Evolutionary conservation across 176 grass and related monocot species (phyloP).

Genomic region (Puccinellia tenuiflora): DNA sequence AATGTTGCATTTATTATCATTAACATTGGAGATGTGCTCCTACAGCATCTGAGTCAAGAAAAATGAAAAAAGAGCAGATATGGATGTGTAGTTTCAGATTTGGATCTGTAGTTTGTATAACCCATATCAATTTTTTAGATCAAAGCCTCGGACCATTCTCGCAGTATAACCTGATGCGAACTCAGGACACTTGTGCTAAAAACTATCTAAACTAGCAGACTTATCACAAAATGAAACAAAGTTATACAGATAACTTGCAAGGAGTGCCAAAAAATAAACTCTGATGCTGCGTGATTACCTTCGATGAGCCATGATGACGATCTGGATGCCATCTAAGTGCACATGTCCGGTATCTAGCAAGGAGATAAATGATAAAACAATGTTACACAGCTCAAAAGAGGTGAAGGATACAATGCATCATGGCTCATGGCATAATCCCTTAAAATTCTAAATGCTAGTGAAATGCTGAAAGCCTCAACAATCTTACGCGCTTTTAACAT

Average conservation of each 20-base stretch:
- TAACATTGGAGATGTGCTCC: background rate
- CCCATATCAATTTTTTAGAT: background rate
- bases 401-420: slow-evolving; percentile 18
- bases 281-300: slow-evolving; percentile 28
- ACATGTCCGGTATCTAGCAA: slow-evolving; percentile 70
- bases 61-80: background rate
- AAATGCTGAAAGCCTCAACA: background rate
- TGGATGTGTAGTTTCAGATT: background rate
- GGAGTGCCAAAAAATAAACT: background rate
- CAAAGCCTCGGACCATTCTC: background rate
- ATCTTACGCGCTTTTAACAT: slow-evolving; percentile 97
- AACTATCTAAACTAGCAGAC: slow-evolving; percentile 19
- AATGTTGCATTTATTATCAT: slow-evolving; percentile 11
- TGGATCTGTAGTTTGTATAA: background rate
- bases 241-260: background rate
- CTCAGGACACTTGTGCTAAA: background rate
- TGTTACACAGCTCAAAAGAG: background rate
- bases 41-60: background rate
- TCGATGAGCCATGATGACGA: slow-evolving; percentile 71
- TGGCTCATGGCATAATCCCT: background rate
- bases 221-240: background rate
- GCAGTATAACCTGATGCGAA: background rate
- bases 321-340: slow-evolving; percentile 97
- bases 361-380: slow-evolving; percentile 19
- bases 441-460: background rate